Conservation (phyloP, 1,139 yeast species). For the Geotrichum phurueaensis region DNA sequence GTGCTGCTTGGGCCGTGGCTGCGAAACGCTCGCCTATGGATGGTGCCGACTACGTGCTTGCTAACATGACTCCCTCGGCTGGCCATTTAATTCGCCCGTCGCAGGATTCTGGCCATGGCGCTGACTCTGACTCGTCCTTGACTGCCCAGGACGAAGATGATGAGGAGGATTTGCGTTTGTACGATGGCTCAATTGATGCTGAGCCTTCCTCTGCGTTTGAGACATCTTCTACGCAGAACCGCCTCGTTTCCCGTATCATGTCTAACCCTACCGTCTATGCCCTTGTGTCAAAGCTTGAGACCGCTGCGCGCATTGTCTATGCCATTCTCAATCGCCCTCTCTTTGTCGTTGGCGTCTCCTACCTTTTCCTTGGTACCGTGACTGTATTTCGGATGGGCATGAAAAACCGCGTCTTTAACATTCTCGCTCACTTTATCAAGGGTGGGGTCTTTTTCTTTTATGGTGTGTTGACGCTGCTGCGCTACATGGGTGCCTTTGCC, state of each 20-base stretch:
- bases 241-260: conserved; percentile 27
- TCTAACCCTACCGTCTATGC: conserved; percentile 31
- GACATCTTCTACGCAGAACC: conserved; percentile 18
- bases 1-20: conserved; percentile 40
- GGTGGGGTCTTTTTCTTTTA: conserved; percentile 81
- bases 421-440: conserved; percentile 91
- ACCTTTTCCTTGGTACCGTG: conserved; percentile 70
- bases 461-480: conserved; percentile 71
- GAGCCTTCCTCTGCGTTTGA: neutral
- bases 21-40: conserved; percentile 28
- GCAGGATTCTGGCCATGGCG: conserved; percentile 27
- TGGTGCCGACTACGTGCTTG: conserved; percentile 34
- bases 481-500: conserved; percentile 78
- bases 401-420: conserved; percentile 61
- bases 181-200: conserved; percentile 5
- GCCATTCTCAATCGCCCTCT: conserved; percentile 58
- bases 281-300: conserved; percentile 39
- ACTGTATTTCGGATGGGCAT: conserved; percentile 66
- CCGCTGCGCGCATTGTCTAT: conserved; percentile 40
- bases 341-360: conserved; percentile 53
- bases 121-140: conserved; percentile 13
- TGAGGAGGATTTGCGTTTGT: conserved; percentile 6
- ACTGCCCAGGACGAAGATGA: conserved; percentile 13
- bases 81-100: conserved; percentile 21
- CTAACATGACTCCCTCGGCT: conserved; percentile 20